Evolutionary conservation across 306 rosid genomes (phyloP), one percentile per base, ranked within the genome.

Genomic region (Fragaria iinumae): DNA sequence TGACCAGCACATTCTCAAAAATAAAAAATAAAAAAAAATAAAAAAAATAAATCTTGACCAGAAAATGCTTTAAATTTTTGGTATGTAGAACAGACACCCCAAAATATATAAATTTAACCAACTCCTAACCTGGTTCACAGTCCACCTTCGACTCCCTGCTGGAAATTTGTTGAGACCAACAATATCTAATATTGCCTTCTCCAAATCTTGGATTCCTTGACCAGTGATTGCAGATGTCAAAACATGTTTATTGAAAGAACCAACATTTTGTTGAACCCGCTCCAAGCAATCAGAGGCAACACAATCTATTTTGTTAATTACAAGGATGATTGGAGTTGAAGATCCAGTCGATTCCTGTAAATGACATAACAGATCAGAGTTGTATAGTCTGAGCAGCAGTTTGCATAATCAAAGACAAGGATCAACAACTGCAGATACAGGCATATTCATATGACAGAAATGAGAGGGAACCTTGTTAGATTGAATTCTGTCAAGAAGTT

Each of bases 171-270:
- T 69, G 70, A 92, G 93, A 65, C 99, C 96, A 76, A 89, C 91
- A 36, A 90, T 78, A 83, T 95, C 92, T 56, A 84, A 79, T 72
- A 95, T 96, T 25, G 90, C 90, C 60, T 52, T 83, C 88, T 92
- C 99, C 73, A 95, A 80, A 76, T 89, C 93, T 78, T 82, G 79
- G 55, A 92, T 84, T 83, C 97, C 99, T 90, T 90, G 91, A 69
- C 99, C 95, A 11, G 97, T 87, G 72, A 95, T 86, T 65, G 99
- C 97, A 75, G 93, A 92, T 36, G 97, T 95, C 67, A 87, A 88
- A 75, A 95, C 93, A 63, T 66, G 88, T 77, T 88, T 89, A 48
- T 86, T 82, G 91, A 95, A 90, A 39, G 60, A 29, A 79, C 77
- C 47, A 6, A 44, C 64, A 50, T 77, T 68, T 16, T 76, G 53